These are phyloP conservation scores for Cardiospermum halicacabum DNA, from an alignment of 345 rosid species.

Conservation along the genomic window DNA sequence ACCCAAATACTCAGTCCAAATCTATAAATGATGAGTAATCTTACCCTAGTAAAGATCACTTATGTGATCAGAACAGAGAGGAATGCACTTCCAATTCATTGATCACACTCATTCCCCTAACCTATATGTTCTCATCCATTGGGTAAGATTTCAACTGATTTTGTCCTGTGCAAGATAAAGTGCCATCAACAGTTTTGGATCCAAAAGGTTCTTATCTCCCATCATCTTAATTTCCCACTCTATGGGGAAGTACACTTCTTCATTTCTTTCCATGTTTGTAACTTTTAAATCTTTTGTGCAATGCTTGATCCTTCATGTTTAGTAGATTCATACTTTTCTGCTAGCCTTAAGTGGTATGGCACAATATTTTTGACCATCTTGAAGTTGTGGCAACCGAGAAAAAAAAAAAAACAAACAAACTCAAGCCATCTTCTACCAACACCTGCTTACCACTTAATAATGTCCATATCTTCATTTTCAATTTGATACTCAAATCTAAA, in stretches of 20 bases:
- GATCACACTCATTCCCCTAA: conserved; percentile 50
- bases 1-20: conserved; percentile 36
- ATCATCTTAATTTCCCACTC: conserved; percentile 90
- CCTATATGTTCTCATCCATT: conserved; percentile 50
- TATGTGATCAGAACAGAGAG: conserved; percentile 69
- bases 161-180: conserved; percentile 58
- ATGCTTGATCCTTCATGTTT: conserved; percentile 73
- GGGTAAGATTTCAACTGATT: conserved; percentile 41
- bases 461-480: conserved; percentile 74
- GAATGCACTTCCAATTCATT: conserved; percentile 59
- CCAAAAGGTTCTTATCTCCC: conserved; percentile 80
- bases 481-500: conserved; percentile 52
- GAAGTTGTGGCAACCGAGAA: conserved; percentile 86
- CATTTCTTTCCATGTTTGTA: conserved; percentile 40
- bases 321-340: conserved; percentile 86
- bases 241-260: conserved; percentile 61
- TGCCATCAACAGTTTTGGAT: conserved; percentile 80
- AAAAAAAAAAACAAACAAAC: no score
- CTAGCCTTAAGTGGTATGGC: conserved; percentile 76
- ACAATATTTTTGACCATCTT: conserved; percentile 76
- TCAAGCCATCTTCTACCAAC: conserved; percentile 90
- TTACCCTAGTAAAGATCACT: conserved; percentile 64
- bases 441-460: conserved; percentile 93
- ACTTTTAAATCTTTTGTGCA: conserved; percentile 74
- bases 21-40: conserved; percentile 63